Conservation (phyloP, 306 rosid species). For the Dalbergia cultrata region DNA sequence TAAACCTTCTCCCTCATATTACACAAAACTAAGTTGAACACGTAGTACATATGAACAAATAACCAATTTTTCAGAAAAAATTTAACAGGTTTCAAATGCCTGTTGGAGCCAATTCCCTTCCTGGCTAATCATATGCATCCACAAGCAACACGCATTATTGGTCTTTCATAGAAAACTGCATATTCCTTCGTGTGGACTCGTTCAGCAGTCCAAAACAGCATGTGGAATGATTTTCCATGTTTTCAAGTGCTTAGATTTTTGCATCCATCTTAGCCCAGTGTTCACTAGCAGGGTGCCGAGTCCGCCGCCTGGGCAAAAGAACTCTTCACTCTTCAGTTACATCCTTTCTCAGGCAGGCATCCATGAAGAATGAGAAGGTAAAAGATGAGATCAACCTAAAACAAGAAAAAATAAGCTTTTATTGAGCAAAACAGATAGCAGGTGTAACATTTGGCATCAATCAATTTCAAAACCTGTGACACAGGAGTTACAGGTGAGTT, state of each 20-base stretch:
- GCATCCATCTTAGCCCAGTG: conserved; percentile 74
- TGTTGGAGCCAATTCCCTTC: conserved; percentile 67
- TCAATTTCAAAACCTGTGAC: conserved; percentile 23
- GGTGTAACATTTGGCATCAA: conserved; percentile 33
- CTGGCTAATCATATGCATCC: conserved; percentile 67
- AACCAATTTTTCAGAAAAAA: conserved; percentile 39
- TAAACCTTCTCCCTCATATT: neutral
- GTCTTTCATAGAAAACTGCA: conserved; percentile 65
- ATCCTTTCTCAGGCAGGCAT: conserved; percentile 56
- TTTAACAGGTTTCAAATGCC: conserved; percentile 59
- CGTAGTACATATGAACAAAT: conserved; percentile 38
- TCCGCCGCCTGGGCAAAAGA: conserved; percentile 59
- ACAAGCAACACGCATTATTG: conserved; percentile 64
- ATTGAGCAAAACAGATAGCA: conserved; percentile 16
- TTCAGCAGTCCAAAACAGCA: conserved; percentile 4
- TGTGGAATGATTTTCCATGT: conserved; percentile 19
- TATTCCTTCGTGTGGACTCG: conserved; percentile 59
- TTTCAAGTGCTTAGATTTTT: conserved; percentile 14
- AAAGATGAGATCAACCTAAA: conserved; percentile 37
- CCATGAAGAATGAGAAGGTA: conserved; percentile 33
- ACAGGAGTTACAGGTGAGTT: conserved; percentile 30
- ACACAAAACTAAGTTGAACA: conserved; percentile 33
- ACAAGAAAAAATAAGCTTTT: conserved; percentile 2
- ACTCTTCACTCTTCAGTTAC: conserved; percentile 69
- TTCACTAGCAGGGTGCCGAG: conserved; percentile 58